Evolutionary conservation across 108 stramenopile genomes (phyloP).

Genomic region (Cyclostephanos tholiformis): DNA sequence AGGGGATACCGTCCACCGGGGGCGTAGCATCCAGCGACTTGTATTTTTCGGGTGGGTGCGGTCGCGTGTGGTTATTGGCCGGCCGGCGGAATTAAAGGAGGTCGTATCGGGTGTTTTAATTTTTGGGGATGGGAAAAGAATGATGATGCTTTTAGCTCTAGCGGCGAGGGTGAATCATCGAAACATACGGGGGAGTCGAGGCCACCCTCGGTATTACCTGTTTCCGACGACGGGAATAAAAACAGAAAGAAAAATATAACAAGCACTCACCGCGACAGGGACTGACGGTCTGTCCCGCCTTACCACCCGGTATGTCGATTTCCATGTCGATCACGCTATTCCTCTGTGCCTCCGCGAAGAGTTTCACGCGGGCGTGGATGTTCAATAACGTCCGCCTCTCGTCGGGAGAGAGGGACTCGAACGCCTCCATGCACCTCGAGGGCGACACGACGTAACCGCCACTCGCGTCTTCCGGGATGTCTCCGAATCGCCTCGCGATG

Average conservation of each 20-base stretch:
- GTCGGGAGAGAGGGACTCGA: slow-evolving; percentile 56
- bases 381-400: slow-evolving; percentile 75
- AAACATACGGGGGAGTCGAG: not conserved
- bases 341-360: slow-evolving; percentile 93
- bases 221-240: not conserved
- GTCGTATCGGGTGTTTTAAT: no score
- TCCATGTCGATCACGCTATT: slow-evolving; percentile 80
- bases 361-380: slow-evolving; percentile 80
- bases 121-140: not conserved
- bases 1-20: slow-evolving; percentile 98
- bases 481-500: slow-evolving; percentile 72
- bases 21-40: slow-evolving; percentile 97
- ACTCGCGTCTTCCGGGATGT: slow-evolving; percentile 51
- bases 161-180: not conserved
- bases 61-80: not conserved
- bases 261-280: slow-evolving; percentile 73
- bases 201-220: no score
- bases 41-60: not conserved
- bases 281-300: slow-evolving; percentile 95
- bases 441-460: slow-evolving; percentile 52
- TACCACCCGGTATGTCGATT: slow-evolving; percentile 94
- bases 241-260: not conserved
- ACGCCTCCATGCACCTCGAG: slow-evolving; percentile 67
- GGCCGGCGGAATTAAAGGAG: no score
- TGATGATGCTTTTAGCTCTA: not conserved